Base-by-base conservation (phyloP, 768 basidiomycete genomes). In the Goffeauzyma gilvescens region DNA sequence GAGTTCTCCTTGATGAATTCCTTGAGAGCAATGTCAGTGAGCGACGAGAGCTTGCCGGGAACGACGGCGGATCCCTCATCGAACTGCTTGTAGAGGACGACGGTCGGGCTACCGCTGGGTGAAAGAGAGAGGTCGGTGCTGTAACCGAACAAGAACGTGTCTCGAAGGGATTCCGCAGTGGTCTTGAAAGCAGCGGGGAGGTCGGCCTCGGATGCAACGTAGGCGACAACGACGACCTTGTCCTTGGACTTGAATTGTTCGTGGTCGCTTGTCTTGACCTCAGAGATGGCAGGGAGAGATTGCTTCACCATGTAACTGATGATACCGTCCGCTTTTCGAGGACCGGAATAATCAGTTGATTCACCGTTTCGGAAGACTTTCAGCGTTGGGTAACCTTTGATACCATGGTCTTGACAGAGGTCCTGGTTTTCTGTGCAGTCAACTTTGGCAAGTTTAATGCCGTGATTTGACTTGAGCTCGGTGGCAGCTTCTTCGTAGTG, bases 261-360 rank as follows among this genome's bases (percentile, higher is more conserved):
- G 57, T 80, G 75, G 63, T 81, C 83, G 30, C 67, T 73, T 14
- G 68, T 66, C 3, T 79, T 85, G 26, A 98, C 76, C 27, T 76
- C 71, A 5, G 84, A 77, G 17, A 96, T 81, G 28, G 93, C 87
- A 7, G 93, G 93, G 14, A 96, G 75, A 7, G 84, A 78, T 72
- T 96, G 93, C 62, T 95, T 96, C 70, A 74, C 62, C 90, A 96
- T 95, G 69, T 93, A 93, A 65, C 76, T 76, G 60, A 90, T 69
- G 57, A 98, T 98, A 14, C 93, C 89, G 50, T 96, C 93, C 8
- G 86, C 80, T 65, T 93, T 84, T 39, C 93, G 72, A 13, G 86
- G 81, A 33, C 93, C 93, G 42, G 55, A 63, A 65, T 96, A 98
- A 18, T 95, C 87, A 1, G 71, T 63, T 17, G 78, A 61, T 20